A percentile compares a stretch with the other conserved stretches of the same genome.
Evolutionary conservation across 345 rosid species (phyloP).

Genomic region (Eucalyptus fibrosa): DNA sequence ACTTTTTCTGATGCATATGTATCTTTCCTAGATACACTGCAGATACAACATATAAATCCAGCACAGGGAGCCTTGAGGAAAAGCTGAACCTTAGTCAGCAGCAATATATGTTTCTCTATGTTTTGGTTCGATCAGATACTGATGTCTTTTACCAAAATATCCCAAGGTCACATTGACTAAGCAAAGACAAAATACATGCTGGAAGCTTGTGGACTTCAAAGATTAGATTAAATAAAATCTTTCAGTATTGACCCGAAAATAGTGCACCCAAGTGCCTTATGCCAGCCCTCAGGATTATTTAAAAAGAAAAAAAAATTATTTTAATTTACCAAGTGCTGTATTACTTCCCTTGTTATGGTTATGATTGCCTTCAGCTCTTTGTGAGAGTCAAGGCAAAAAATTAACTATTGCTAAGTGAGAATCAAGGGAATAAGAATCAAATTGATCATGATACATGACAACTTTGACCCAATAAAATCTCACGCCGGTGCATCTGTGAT

Average conservation of each 20-base stretch:
- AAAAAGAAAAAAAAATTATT: not conserved
- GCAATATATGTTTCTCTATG: not conserved
- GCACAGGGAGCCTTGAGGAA: not conserved
- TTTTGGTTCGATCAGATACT: not conserved
- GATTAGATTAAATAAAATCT: not conserved
- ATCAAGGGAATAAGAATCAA: not conserved
- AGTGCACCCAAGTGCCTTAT: not conserved
- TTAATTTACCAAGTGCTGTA: not conserved
- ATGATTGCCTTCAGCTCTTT: not conserved
- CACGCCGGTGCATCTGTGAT: rapidly evolving
- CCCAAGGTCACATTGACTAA: not conserved
- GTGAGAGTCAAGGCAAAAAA: not conserved
- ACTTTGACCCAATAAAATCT: not conserved
- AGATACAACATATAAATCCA: not conserved
- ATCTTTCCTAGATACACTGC: not conserved
- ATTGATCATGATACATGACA: not conserved
- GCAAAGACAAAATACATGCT: not conserved
- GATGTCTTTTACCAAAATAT: not conserved
- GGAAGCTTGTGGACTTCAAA: not conserved
- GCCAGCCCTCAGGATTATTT: not conserved
- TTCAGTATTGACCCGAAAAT: not conserved
- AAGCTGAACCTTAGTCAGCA: not conserved
- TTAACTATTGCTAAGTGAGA: not conserved
- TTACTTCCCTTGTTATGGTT: not conserved
- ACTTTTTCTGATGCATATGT: not conserved